Percentiles rank a stretch among this genome's conserved stretches.
Conservation (phyloP, 73 alveolate species). For the Effrenium voratum region DNA sequence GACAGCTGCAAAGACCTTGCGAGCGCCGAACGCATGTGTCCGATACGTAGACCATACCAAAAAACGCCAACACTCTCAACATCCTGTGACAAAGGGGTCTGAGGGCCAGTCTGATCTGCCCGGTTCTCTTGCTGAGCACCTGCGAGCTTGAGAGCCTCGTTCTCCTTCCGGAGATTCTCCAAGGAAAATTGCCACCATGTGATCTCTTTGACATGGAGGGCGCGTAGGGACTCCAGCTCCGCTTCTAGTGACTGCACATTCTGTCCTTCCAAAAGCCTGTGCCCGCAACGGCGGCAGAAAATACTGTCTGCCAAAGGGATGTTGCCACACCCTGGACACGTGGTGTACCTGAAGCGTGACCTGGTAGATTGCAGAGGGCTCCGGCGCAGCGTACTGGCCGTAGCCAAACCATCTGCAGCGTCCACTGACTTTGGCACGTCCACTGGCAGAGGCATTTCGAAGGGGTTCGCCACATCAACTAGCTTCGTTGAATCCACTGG, state of each 20-base stretch:
- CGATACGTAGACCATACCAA: neutral
- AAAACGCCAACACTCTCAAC: neutral
- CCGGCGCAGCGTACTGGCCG: too few relatives aligned
- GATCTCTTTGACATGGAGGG: slow-evolving; percentile 30
- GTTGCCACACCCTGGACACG: slow-evolving; percentile 35
- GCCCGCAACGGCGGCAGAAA: slow-evolving; percentile 38
- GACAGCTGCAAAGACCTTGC: neutral
- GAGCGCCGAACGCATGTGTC: neutral
- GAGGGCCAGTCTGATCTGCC: neutral
- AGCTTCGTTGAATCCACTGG: too few relatives aligned
- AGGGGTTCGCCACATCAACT: too few relatives aligned
- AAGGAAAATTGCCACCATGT: neutral
- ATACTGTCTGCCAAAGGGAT: slow-evolving; percentile 24
- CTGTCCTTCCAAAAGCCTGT: slow-evolving; percentile 17
- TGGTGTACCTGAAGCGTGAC: neutral
- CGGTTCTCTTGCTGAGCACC: neutral
- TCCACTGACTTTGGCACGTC: too few relatives aligned
- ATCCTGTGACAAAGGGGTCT: neutral
- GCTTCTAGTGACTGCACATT: slow-evolving; percentile 19
- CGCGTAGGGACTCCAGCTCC: slow-evolving; percentile 20
- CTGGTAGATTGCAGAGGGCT: too few relatives aligned
- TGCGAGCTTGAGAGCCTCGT: neutral
- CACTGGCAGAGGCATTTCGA: too few relatives aligned
- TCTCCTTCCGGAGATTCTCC: neutral
- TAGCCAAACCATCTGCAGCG: too few relatives aligned